phyloP scores from a whole-genome alignment of 2,329 filamentous ascomycete genomes.

The Diaporthe amygdali region DNA sequence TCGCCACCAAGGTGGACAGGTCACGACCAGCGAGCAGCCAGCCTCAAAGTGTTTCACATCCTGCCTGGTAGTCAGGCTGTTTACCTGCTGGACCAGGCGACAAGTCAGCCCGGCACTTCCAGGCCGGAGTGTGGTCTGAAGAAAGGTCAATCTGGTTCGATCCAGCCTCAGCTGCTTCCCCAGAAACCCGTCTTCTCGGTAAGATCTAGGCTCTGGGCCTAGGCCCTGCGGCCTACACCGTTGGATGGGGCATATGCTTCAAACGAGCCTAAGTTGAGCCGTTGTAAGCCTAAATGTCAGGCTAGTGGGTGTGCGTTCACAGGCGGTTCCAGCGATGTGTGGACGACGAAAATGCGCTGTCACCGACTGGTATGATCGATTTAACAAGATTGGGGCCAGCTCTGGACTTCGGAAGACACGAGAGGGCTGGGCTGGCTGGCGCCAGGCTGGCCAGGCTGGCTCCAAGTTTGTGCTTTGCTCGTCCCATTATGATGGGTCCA shows the following conservation, averaged over 20 bases:
- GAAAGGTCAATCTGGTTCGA: background rate
- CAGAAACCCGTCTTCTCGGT: conserved; percentile 1
- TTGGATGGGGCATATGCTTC: background rate
- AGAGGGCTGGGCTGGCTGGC: background rate
- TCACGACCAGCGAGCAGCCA: background rate
- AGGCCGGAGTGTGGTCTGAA: background rate
- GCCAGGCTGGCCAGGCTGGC: background rate
- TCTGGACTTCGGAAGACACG: background rate
- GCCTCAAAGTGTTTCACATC: background rate
- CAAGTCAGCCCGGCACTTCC: background rate
- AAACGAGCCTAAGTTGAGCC: background rate
- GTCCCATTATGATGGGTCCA: background rate
- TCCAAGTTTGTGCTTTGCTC: background rate
- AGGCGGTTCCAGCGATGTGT: background rate
- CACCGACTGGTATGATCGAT: too few species aligned
- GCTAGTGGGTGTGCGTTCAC: background rate
- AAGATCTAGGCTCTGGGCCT: background rate
- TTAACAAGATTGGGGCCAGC: background rate
- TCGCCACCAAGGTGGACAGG: background rate
- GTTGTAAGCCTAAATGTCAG: background rate
- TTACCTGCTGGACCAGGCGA: background rate
- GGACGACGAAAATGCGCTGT: too few species aligned
- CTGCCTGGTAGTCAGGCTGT: background rate
- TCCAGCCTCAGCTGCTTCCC: background rate
- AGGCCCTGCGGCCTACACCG: too few species aligned